These are phyloP conservation scores for Conringia planisiliqua DNA, from an alignment of 345 rosid genomes.

Conservation along the genomic window DNA sequence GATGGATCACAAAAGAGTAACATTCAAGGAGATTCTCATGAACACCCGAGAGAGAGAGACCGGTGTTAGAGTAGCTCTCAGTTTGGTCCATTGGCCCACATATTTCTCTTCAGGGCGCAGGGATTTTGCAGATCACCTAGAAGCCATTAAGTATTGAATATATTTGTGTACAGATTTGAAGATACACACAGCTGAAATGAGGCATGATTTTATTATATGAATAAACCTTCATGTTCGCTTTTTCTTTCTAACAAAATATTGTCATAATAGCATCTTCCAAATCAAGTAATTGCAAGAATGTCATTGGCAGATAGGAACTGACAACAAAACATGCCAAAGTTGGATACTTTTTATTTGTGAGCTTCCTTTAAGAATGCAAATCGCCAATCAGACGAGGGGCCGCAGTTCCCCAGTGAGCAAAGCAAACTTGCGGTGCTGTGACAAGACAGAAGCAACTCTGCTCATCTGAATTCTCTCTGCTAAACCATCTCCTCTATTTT, in stretches of 20 bases:
- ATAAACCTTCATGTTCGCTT: conserved; percentile 8
- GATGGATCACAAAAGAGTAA: conserved; percentile 87
- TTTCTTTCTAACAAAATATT: conserved; percentile 6
- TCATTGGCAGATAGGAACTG: background rate
- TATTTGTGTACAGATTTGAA: conserved; percentile 34
- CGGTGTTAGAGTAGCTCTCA: background rate
- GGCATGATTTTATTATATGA: conserved; percentile 11
- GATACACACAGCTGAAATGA: conserved; percentile 11
- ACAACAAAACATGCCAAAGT: background rate
- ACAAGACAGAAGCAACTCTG: conserved; percentile 52
- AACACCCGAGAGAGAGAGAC: background rate
- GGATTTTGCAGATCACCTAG: conserved; percentile 17
- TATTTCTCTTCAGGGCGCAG: conserved; percentile 13
- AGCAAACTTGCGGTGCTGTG: conserved; percentile 76
- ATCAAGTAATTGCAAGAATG: background rate
- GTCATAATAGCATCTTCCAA: background rate
- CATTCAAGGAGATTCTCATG: background rate
- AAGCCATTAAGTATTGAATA: conserved; percentile 18
- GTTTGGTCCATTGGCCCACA: conserved; percentile 26
- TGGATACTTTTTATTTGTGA: background rate
- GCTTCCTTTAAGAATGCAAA: background rate
- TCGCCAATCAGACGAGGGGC: conserved; percentile 32
- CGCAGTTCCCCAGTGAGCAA: conserved; percentile 80
- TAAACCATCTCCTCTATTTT: conserved; percentile 28
- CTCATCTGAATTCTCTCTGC: conserved; percentile 44